Evolutionary conservation across 768 basidiomycete genomes (phyloP), one percentile per base, ranked within the genome.

Genomic region (Boletus huronensis): DNA sequence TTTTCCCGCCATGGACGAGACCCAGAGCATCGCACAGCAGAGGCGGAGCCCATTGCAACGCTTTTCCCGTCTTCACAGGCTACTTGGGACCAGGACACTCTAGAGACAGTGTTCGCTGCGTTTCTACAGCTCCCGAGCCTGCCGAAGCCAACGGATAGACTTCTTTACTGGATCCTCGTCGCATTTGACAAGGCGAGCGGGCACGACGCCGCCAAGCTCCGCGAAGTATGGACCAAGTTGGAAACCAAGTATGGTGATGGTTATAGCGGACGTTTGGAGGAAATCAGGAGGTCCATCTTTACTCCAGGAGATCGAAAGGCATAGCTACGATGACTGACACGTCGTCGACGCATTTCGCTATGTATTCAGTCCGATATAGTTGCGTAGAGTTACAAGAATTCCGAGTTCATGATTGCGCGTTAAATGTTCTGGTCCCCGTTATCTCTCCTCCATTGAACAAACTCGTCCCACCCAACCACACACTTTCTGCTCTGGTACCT

Each of bases 401-500:
- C 29, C 45, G 19, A 38, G 35, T 38, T 34, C 21, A 38, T 44
- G 36, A 28, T 40, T 40, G 45, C 19, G 31, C 9, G 31, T 62
- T 60, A 72, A 52, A 77, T 69, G 53, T 65, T 47, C 10, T 66
- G 48, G 34, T 72, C 77, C 19, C 77, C 79, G 36, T 79, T 78
- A 41, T 68, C 70, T 53, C 74, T 74, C 67, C 91, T 81, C 92
- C 93, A 94, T 34, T 76, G 74, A 55, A 82, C 74, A 68, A 87
- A 96, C 54, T 93, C 87, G 34, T 83, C 83, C 86, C 90, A 94
- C 13, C 72, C 75, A 17, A 87, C 86, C 21, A 74, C 72, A 69
- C 80, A 85, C 67, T 78, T 79, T 56, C 79, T 82, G 69, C 88
- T 90, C 73, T 93, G 92, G 70, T 93, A 96, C 66, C 92, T 74